Conservation (phyloP, 495 filamentous ascomycete species). For the Penicillium canariense region DNA sequence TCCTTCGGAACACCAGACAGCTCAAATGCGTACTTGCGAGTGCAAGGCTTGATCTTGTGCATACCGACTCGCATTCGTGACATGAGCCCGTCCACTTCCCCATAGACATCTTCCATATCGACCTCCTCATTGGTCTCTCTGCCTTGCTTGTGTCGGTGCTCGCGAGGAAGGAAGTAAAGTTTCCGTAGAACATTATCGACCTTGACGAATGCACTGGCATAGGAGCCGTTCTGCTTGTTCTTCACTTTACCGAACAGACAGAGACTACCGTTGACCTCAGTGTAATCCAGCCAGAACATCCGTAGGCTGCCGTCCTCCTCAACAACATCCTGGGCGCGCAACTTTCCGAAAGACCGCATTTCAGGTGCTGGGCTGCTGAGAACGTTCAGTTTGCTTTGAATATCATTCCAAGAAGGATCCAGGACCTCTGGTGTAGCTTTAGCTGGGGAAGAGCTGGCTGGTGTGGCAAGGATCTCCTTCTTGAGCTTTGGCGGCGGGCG, state of each 20-base stretch:
- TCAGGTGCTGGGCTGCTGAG: conserved; percentile 68
- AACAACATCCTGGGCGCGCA: conserved; percentile 73
- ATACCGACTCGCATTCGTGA: conserved; percentile 73
- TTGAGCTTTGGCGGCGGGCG: conserved; percentile 75
- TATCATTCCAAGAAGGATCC: conserved; percentile 89
- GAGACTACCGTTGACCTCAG: conserved; percentile 85
- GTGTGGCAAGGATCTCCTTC: conserved; percentile 62
- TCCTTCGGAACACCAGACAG: conserved; percentile 83
- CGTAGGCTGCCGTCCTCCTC: conserved; percentile 88
- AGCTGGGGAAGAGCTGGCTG: conserved; percentile 73
- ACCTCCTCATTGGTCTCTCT: conserved; percentile 76
- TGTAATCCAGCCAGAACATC: conserved; percentile 97
- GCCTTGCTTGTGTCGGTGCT: conserved; percentile 61
- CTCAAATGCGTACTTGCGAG: conserved; percentile 94
- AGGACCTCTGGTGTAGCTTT: conserved; percentile 56
- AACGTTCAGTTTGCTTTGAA: conserved; percentile 83
- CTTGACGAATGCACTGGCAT: conserved; percentile 92
- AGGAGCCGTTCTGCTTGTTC: conserved; percentile 75
- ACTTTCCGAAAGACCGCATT: conserved; percentile 66
- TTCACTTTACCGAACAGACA: conserved; percentile 96
- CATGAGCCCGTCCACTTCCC: conserved; percentile 85
- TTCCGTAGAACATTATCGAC: conserved; percentile 93
- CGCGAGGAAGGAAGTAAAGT: conserved; percentile 86
- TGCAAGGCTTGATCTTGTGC: conserved; percentile 90
- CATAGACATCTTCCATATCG: conserved; percentile 83